Conservation (phyloP, 23 red algal genomes). For the Agarophyton chilense region DNA sequence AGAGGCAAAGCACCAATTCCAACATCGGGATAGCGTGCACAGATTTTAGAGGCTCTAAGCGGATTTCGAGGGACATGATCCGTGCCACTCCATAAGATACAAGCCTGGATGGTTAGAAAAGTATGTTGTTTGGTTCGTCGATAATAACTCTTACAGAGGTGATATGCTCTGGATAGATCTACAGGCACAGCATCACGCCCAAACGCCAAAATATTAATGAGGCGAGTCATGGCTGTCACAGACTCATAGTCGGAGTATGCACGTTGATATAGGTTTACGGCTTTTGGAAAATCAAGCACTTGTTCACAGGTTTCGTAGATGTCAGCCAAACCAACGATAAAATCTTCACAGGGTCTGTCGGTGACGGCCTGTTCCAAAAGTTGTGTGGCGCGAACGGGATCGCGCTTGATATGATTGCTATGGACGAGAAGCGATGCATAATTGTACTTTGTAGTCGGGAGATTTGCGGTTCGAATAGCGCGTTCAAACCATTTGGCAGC, state of each 20-base stretch:
- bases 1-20: background rate
- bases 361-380: constrained; percentile 5
- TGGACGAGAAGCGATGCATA: background rate
- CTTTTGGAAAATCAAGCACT: background rate
- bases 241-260: background rate
- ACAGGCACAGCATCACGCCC: background rate
- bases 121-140: background rate
- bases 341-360: background rate
- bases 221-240: background rate
- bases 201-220: constrained; percentile 3
- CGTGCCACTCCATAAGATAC: constrained; percentile 14
- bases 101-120: constrained; percentile 7
- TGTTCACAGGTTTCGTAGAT: background rate
- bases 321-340: background rate
- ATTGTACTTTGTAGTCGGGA: background rate
- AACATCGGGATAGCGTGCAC: background rate
- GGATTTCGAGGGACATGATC: background rate
- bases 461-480: constrained; percentile 3
- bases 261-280: background rate
- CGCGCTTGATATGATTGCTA: background rate
- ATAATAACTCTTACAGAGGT: background rate
- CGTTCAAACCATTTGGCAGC: constrained; percentile 24
- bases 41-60: background rate
- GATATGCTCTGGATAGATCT: background rate
- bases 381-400: background rate